These are phyloP conservation scores for Boechera stricta DNA, from an alignment of 345 rosid species.

Conservation along the genomic window DNA sequence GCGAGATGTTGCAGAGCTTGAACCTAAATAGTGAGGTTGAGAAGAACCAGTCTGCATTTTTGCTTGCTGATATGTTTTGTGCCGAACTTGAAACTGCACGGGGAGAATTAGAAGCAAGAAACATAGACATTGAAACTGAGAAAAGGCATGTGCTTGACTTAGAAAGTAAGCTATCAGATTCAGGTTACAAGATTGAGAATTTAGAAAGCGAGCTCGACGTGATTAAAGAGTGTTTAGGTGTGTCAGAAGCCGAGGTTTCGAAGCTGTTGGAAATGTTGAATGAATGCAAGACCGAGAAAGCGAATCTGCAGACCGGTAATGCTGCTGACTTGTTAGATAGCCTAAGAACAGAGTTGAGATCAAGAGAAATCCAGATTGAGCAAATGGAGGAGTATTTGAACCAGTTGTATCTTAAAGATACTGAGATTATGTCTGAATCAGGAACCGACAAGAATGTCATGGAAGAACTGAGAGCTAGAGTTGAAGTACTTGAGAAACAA, in stretches of 20 bases:
- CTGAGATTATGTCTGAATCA: constrained; percentile 45
- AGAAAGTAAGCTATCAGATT: constrained; percentile 46
- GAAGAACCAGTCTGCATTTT: constrained; percentile 44
- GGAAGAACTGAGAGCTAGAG: constrained; percentile 52
- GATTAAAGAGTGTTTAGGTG: constrained; percentile 42
- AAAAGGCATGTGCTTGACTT: constrained; percentile 44
- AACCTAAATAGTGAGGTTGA: constrained; percentile 54
- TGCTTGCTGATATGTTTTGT: constrained; percentile 36
- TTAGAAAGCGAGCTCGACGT: constrained; percentile 50
- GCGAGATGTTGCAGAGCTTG: constrained; percentile 46
- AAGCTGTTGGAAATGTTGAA: constrained; percentile 47
- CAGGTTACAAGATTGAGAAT: constrained; percentile 35
- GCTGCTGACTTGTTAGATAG: constrained; percentile 49
- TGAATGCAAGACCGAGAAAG: constrained; percentile 62
- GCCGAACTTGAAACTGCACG: constrained; percentile 51
- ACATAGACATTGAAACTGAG: constrained; percentile 48
- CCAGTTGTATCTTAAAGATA: constrained; percentile 46
- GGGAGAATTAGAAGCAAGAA: constrained; percentile 38
- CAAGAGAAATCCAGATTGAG: constrained; percentile 51
- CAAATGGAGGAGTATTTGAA: constrained; percentile 63
- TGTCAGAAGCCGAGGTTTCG: constrained; percentile 50
- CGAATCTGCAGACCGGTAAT: constrained; percentile 53
- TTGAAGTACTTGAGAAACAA: constrained; percentile 60
- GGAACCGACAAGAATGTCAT: constrained; percentile 40
- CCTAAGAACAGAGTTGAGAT: constrained; percentile 54